Evolutionary conservation across 768 basidiomycete species (phyloP), one percentile per base, ranked within the genome.

Genomic region (Ramaria rubella): DNA sequence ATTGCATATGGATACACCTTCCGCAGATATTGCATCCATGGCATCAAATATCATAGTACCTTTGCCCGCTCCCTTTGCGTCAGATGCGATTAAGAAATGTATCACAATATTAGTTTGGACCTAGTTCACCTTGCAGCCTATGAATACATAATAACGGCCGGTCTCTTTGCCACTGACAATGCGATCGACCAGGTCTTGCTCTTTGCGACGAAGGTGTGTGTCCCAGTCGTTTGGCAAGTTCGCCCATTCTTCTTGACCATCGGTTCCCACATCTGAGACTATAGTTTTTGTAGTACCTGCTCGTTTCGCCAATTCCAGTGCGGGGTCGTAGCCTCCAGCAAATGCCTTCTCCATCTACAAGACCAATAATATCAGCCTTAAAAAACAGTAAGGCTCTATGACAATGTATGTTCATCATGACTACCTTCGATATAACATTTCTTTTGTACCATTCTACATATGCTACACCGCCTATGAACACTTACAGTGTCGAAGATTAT

Each of bases 391-490:
- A 31, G 21, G 52, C 38, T 49, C 4, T 40, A 11, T 17, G 45
- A 14, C 36, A 34, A 50, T n/a, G 12, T 2, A 15, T 48, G 46
- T 7, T 44, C n/a, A n/a, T n/a, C 40, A 30, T 30, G 57, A 61
- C 59, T 44, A 87, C 90, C 79, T 94, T 87, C 68, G 81, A 73
- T 19, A 94, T 73, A 19, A 94, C 92, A 62, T 85, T 82, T 61
- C 75, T 79, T 70, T 93, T 92, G 73, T 94, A 93, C 86, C 83
- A 90, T 27, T 75, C 72, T 52, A 89, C 70, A 69, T 90, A 90
- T 24, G 76, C 78, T 9, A 86, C 73, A 48, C 90, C 89, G 38
- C 88, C 86, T 14, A 80, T 64, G 62, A 90, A 86, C 6, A 85
- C 81, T 85, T 59, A 7, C 3, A 24, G 38, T 42, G n/a, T n/a